Conservation (phyloP, 495 filamentous ascomycete species). For the Neurospora tetrasperma region DNA sequence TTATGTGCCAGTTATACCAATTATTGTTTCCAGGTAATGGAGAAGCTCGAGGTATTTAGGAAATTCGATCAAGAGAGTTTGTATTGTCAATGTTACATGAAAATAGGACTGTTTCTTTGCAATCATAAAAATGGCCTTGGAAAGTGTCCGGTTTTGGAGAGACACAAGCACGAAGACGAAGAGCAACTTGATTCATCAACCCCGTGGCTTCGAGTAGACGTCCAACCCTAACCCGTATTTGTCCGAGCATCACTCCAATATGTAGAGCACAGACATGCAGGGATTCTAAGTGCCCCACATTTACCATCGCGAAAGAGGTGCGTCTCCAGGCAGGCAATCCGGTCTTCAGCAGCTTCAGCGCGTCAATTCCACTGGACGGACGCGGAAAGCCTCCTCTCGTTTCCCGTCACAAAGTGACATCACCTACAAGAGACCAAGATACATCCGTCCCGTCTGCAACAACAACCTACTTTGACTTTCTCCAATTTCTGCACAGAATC, state of each 20-base stretch:
- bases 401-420: background rate
- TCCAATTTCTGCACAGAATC: background rate
- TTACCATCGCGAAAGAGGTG: background rate
- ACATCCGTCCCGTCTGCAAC: background rate
- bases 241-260: background rate
- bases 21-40: background rate
- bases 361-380: slow-evolving; percentile 1
- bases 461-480: background rate
- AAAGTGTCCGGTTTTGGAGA: background rate
- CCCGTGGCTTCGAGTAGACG: background rate
- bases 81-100: background rate
- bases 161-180: background rate
- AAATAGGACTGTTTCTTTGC: background rate
- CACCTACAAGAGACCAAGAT: background rate
- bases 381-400: background rate
- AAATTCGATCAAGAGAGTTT: background rate
- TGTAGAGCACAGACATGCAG: background rate
- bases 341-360: background rate
- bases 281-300: background rate
- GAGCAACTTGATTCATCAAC: background rate
- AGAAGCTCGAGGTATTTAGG: background rate
- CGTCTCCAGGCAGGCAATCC: background rate
- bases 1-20: background rate
- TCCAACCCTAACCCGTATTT: background rate
- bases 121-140: background rate